Base-by-base conservation (phyloP, 2,329 filamentous ascomycete genomes). In the Endocalyx cinctus region DNA sequence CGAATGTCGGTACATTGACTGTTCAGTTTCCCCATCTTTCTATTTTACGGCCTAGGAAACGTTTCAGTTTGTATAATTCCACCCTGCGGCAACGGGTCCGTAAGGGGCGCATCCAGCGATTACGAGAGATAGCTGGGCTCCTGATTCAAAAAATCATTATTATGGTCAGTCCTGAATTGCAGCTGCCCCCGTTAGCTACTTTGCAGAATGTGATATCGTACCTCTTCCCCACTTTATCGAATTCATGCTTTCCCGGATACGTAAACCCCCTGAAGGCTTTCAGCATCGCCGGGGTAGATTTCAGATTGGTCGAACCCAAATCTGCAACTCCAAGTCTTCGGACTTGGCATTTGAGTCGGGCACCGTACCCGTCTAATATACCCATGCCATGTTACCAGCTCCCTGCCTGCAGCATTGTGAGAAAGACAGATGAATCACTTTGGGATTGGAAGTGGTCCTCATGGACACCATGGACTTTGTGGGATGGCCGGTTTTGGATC, bases 401-500 rank as follows among this genome's bases (percentile, higher is more conserved):
- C 0, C 3, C 41, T 10, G 14, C 30, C 10, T 34, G 46, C 11
- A 35, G 17, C 10, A 39, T 42, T 13, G 38, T 38, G 25, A 25
- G 22, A 34, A 7, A 23, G 8, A n/a, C n/a, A n/a, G n/a, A n/a
- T n/a, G n/a, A n/a, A n/a, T n/a, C n/a, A n/a, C n/a, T n/a, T n/a
- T n/a, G n/a, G n/a, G n/a, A 31, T 3, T 57, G 52, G 52, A 38
- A 40, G 6, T 55, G 55, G 52, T 37, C 45, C 2, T 5, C n/a
- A 4, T 62, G 58, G 59, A 38, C 35, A 22, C 40, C 32, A 2
- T 66, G 64, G 58, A 38, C 46, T 29, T 52, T 72, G 34, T 83
- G 69, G 60, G 79, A 83, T 52, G 72, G 75, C 0, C 72, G 79
- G 3, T 82, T 70, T 55, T 83, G 79, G 79, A 55, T 81, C 12